Evolutionary conservation across 805 yeast genomes (phyloP), one percentile per base, ranked within the genome.

Genomic region (Saccharomyces jurei): DNA sequence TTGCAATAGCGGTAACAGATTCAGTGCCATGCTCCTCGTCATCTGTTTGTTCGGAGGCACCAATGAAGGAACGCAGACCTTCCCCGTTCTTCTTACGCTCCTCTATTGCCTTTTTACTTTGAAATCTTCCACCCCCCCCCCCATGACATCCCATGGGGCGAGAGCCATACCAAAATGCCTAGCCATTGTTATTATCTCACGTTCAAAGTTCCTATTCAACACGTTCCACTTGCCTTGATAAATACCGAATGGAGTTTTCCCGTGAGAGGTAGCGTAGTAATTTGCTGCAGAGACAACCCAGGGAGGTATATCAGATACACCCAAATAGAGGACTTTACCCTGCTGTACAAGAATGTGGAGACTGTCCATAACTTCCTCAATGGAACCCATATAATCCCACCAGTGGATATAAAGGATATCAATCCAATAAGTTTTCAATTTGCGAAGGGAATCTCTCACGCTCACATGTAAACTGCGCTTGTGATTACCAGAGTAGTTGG

Each of bases 111-210:
- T 61, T 54, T 31, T 46, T 52, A 10, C 60, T 59, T 51, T 60
- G 56, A 55, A 63, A 63, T 30, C 51, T 49, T 9, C 66, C 66
- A 10, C 58, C 55, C 13, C 66, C 66, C 58, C 55, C 13, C 66
- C 66, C 26, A 62, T 48, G 2, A 56, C 61, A 36, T 56, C 66
- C 65, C 65, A 62, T 9, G 66, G 66, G 1, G 54, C 60, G 2
- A 62, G 52, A 2, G 63, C 66, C 66, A 62, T 62, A 6, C 64
- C 66, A 41, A 55, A 58, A 46, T 52, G 55, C 21, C 54, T 52
- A 6, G 58, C 60, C 66, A 62, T 62, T 6, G 66, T 64, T 17
- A 62, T 52, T 28, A 62, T 63, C 5, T 62, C 66, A 13, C 66
- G 57, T 49, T 62, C 66, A 48, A 62, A 57, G 52, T 60, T 62